A percentile compares a stretch with the other conserved stretches of the same genome.
phyloP scores from a whole-genome alignment of 2,329 filamentous ascomycete genomes.

The Epichloe sp. region DNA sequence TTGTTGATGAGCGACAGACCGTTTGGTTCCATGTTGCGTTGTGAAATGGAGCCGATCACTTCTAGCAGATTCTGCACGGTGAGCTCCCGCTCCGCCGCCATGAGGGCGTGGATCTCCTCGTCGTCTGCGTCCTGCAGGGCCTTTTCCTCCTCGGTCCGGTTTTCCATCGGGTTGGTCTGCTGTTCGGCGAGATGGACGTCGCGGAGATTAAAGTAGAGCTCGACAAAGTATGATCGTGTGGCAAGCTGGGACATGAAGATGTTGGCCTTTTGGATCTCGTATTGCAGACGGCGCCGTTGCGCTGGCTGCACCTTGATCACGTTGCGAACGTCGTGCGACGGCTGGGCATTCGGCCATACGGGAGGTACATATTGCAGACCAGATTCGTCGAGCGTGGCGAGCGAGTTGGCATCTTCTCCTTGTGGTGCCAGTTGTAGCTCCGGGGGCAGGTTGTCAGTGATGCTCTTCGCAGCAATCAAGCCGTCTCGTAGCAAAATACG shows the following conservation, averaged over 20 bases:
- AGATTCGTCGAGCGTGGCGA: conserved; percentile 29
- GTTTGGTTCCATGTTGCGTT: conserved; percentile 72
- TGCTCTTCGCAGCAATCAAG: conserved; percentile 54
- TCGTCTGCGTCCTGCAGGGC: conserved; percentile 27
- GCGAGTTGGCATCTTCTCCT: conserved; percentile 21
- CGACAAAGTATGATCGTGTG: conserved; percentile 73
- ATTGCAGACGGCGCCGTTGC: conserved; percentile 50
- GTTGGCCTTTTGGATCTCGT: conserved; percentile 86
- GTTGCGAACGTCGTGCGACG: conserved; percentile 36
- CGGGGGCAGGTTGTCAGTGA: conserved; percentile 52
- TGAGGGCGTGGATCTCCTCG: conserved; percentile 44
- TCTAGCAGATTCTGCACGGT: conserved; percentile 68
- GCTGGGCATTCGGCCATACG: conserved; percentile 31
- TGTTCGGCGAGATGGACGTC: conserved; percentile 46
- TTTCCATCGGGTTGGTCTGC: conserved; percentile 21
- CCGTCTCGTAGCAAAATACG: conserved; percentile 59
- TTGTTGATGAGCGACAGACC: conserved; percentile 60
- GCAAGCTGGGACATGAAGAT: conserved; percentile 72
- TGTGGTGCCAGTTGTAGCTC: conserved; percentile 48
- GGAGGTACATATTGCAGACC: conserved; percentile 40
- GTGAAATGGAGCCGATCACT: conserved; percentile 64
- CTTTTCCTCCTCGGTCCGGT: conserved; percentile 23
- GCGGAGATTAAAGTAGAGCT: conserved; percentile 69
- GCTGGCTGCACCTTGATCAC: conserved; percentile 35
- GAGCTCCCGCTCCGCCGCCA: conserved; percentile 64